Evolutionary conservation across 306 rosid genomes (phyloP).

Genomic region (Lotus japonicus): DNA sequence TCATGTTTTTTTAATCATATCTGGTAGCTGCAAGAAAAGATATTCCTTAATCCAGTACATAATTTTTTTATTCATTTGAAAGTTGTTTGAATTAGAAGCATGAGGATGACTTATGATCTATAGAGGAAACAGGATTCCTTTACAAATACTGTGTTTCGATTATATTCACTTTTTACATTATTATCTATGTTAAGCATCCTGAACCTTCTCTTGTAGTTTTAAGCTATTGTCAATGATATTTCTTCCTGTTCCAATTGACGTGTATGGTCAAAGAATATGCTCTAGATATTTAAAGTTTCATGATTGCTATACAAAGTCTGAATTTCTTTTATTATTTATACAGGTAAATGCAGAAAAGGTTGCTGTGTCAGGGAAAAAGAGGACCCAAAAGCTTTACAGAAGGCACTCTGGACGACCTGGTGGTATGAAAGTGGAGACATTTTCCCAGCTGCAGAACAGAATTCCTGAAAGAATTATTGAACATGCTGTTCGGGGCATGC

Average conservation of each 20-base stretch:
- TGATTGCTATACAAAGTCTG: neutral
- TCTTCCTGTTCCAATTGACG: neutral
- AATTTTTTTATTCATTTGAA: neutral
- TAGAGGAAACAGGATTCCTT: neutral
- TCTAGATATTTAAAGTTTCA: neutral
- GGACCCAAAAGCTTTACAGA: slow-evolving; percentile 88
- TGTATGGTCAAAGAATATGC: neutral
- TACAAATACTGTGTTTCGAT: neutral
- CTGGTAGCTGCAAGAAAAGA: neutral
- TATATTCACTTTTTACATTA: neutral
- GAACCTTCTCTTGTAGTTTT: neutral
- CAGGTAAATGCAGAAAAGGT: slow-evolving; percentile 95
- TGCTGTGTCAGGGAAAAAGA: slow-evolving; percentile 89
- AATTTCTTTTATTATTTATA: slow-evolving; percentile 7
- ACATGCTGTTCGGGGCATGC: slow-evolving; percentile 99
- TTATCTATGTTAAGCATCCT: slow-evolving; percentile 3
- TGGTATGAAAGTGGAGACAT: slow-evolving; percentile 94
- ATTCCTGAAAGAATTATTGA: slow-evolving; percentile 94
- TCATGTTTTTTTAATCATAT: neutral
- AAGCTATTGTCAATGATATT: neutral
- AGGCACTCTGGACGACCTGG: slow-evolving; percentile 99
- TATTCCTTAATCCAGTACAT: neutral
- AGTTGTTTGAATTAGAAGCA: neutral
- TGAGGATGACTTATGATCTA: neutral
- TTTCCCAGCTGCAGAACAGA: slow-evolving; percentile 86